These are phyloP conservation scores for Quercus variabilis DNA, from an alignment of 306 rosid genomes.

Conservation along the genomic window DNA sequence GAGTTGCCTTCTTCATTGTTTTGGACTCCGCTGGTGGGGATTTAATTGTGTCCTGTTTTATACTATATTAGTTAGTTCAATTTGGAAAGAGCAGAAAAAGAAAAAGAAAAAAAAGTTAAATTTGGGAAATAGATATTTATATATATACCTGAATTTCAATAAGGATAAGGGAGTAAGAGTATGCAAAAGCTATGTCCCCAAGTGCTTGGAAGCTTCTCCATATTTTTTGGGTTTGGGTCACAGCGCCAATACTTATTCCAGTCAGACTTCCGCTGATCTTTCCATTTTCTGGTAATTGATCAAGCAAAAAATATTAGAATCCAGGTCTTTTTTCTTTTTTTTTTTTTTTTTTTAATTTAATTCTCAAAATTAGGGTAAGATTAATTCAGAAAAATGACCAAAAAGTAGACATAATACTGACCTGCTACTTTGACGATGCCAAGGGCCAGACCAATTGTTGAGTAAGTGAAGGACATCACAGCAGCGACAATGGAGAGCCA, in stretches of 20 bases:
- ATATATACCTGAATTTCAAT: conserved; percentile 76
- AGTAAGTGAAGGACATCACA: conserved; percentile 84
- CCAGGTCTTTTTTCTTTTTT: background rate
- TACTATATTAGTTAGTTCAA: background rate
- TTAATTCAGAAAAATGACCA: background rate
- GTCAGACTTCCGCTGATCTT: conserved; percentile 50
- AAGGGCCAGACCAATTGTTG: conserved; percentile 78
- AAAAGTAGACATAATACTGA: conserved; percentile 1
- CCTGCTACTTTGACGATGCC: conserved; percentile 70
- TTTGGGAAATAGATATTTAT: background rate
- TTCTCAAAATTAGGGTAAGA: background rate
- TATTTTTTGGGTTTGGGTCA: conserved; percentile 54
- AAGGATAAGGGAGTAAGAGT: conserved; percentile 77
- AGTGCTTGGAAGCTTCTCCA: conserved; percentile 86
- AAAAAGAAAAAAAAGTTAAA: background rate
- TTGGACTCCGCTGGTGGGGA: conserved; percentile 74
- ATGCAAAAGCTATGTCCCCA: conserved; percentile 88
- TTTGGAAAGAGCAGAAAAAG: too few relatives aligned
- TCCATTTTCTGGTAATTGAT: conserved; percentile 35
- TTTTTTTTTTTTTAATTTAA: too few relatives aligned
- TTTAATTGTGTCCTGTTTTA: conserved; percentile 61
- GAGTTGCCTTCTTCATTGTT: conserved; percentile 65
- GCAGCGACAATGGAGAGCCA: conserved; percentile 89
- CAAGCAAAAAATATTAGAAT: background rate
- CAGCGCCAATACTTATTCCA: conserved; percentile 56